Conservation (phyloP, 495 filamentous ascomycete genomes). For the Hapsidospora chrysogenum region DNA sequence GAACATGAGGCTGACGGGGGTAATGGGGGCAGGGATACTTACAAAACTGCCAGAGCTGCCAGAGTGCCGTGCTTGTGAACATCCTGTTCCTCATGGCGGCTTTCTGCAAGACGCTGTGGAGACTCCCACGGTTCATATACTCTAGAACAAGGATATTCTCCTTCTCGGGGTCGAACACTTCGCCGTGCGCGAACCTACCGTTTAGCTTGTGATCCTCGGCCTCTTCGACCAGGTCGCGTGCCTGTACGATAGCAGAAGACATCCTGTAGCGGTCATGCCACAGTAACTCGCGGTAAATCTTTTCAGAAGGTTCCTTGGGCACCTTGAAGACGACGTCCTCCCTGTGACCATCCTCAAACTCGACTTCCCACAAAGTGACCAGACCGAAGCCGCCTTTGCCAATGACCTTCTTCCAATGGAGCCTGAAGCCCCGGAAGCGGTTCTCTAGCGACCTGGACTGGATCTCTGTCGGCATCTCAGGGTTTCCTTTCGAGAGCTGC, state of each 20-base stretch:
- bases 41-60: conserved; percentile 1
- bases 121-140: conserved; percentile 1
- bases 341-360: neutral
- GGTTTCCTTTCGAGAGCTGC: too few relatives aligned
- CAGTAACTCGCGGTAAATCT: neutral
- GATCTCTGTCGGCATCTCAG: too few relatives aligned
- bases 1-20: neutral
- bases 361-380: conserved; percentile 1
- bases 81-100: neutral
- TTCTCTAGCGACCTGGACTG: too few relatives aligned
- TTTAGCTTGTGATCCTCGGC: too few relatives aligned
- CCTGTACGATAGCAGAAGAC: neutral
- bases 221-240: neutral
- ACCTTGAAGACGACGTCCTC: neutral
- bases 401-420: conserved; percentile 1
- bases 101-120: neutral
- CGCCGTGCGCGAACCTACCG: neutral
- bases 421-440: neutral
- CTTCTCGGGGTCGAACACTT: neutral
- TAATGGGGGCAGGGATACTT: neutral
- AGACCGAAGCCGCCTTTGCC: conserved; percentile 1
- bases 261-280: conserved; percentile 1
- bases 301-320: too few relatives aligned
- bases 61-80: neutral
- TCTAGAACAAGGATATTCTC: neutral